Evolutionary conservation across 106 monocot genomes (phyloP), one percentile per base, ranked within the genome.

Genomic region (Dioscorea alata): DNA sequence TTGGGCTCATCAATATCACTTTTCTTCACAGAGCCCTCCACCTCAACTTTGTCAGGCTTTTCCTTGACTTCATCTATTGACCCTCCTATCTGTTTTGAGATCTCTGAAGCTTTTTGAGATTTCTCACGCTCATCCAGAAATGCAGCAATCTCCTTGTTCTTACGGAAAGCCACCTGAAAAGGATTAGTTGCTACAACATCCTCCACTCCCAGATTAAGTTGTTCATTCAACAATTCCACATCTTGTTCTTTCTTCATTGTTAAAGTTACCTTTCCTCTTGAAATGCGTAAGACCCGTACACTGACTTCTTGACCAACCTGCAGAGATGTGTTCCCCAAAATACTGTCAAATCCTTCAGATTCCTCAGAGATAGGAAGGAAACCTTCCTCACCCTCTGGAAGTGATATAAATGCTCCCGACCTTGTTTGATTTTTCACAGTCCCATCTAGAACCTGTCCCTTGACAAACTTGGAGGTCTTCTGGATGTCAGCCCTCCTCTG

Each of bases 181-280:
- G 91, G 80, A 49, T 86, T 87, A n/a, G 81, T 82, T 65, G 86
- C 82, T 4, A 63, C 70, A 69, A 85, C 74, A 28, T 28, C 28
- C 24, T 80, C 80, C 61, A 87, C 88, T 9, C 87, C 94, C 52
- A 78, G 66, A 69, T 79, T 88, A 48, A 87, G 83, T 70, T 85
- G 74, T 72, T 61, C 74, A 63, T 91, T 91, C 63, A 84, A 51
- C 53, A 54, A 73, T 61, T 84, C 81, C 60, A 86, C 70, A 74
- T 97, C 82, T 80, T 86, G 91, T 78, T 83, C 86, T 64, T 85
- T 86, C 60, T 96, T 96, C 96, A 89, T 97, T 33, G 96, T 92
- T 74, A 97, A 72, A 42, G 89, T 92, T 17, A 69, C 79, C 75
- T 87, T 76, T 20, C 89, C 96, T 81, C 86, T 83, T 24, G 78